Base-by-base conservation (phyloP, 495 filamentous ascomycete genomes). In the Jackrogersella multiformis region DNA sequence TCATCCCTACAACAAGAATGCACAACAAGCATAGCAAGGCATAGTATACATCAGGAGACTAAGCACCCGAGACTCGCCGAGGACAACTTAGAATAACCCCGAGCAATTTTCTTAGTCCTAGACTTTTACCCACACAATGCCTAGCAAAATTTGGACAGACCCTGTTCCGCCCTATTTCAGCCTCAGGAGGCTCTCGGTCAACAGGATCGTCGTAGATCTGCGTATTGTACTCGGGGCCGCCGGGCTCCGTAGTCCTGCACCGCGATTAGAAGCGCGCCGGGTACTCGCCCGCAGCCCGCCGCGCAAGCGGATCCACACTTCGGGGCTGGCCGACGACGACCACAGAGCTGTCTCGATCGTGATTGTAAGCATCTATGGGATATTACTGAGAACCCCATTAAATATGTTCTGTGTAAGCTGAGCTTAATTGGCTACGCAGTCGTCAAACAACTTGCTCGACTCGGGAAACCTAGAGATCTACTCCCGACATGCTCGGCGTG, bases 211-310 rank as follows among this genome's bases (percentile, higher is more conserved):
- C 24, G 5, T 51, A 51, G 46, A 16, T 20, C 1, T 18, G n/a
- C n/a, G n/a, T 20, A 28, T 1, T 34, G n/a, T 6, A 15, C 12
- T 6, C 23, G 15, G 45, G 18, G 5, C 21, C 24, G 32, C 35
- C 35, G 35, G 7, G 35, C 12, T 41, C 34, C 35, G 18, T 13
- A 5, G 20, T 34, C n/a, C 13, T 26, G n/a, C 21, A 21, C 21
- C n/a, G 2, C n/a, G 6, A 24, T 9, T 12, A 21, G 8, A 41
- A 9, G 0, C 2, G 5, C n/a, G 34, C 15, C 39, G 41, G 55
- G 13, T 35, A 34, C n/a, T 57, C 16, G 15, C 26, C 28, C 55
- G 55, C 55, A 57, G n/a, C 15, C 15, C 26, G 55, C 41, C 55
- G 41, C 55, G 21, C n/a, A 24, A 20, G 1, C n/a, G 15, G 5